Conservation (phyloP, 2,329 filamentous ascomycete species). For the Rutstroemia sp. region DNA sequence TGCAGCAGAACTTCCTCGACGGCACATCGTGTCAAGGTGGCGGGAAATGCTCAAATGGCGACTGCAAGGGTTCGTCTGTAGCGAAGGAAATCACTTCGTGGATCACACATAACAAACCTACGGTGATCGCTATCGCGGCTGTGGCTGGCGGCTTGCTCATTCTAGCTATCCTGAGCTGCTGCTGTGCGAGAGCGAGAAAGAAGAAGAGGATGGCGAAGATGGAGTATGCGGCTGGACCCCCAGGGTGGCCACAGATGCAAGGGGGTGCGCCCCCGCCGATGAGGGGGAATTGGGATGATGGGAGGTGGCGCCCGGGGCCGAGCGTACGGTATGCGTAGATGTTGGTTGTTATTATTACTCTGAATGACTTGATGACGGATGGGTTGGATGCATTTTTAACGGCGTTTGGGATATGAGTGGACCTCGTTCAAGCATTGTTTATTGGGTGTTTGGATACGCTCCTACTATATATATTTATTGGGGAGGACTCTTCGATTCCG, state of each 20-base stretch:
- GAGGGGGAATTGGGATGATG: too few species aligned
- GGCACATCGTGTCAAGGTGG: slow-evolving; percentile 79
- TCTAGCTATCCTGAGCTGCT: slow-evolving; percentile 61
- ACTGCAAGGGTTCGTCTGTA: slow-evolving; percentile 64
- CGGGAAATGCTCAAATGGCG: slow-evolving; percentile 71
- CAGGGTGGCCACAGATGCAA: slow-evolving; percentile 8
- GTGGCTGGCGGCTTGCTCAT: slow-evolving; percentile 68
- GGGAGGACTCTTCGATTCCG: too few species aligned
- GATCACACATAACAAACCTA: slow-evolving; percentile 67
- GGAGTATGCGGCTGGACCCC: slow-evolving; percentile 5
- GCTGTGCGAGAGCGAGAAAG: slow-evolving; percentile 44
- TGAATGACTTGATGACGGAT: too few species aligned
- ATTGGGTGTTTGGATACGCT: too few species aligned
- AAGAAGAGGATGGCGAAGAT: slow-evolving; percentile 4
- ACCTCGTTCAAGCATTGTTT: too few species aligned
- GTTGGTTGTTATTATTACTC: neutral
- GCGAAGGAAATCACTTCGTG: slow-evolving; percentile 65
- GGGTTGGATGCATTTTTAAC: too few species aligned
- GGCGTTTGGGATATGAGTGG: too few species aligned
- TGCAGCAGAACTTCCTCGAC: slow-evolving; percentile 90
- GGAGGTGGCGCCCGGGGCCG: neutral
- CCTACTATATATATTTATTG: too few species aligned
- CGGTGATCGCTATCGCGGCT: slow-evolving; percentile 73
- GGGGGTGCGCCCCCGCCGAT: slow-evolving; percentile 1
- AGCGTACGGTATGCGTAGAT: neutral